Percentiles rank a stretch among this genome's conserved stretches.
These are phyloP conservation scores for Rhodosporidiobolus sp. DNA, from an alignment of 768 basidiomycete species.

Conservation along the genomic window DNA sequence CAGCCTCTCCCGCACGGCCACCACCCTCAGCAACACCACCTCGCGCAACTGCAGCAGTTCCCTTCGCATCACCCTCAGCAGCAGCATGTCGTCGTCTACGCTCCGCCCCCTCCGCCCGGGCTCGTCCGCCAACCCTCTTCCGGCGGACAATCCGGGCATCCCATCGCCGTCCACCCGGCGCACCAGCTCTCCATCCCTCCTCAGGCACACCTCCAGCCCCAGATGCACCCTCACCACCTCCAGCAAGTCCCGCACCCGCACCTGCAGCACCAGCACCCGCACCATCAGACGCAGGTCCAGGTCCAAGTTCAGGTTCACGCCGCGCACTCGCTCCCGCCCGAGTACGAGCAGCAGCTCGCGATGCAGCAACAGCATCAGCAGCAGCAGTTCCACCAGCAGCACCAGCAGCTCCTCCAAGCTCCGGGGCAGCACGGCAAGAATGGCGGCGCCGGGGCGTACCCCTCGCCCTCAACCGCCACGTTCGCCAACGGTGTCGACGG, in stretches of 20 bases:
- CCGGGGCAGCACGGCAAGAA: background rate
- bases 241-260: background rate
- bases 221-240: background rate
- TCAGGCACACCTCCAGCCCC: background rate
- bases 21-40: background rate
- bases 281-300: slow-evolving; percentile 6
- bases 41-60: background rate
- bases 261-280: background rate
- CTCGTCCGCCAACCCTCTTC: background rate
- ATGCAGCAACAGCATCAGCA: background rate
- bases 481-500: background rate
- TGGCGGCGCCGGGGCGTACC: slow-evolving; percentile 2
- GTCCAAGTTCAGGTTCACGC: slow-evolving; percentile 9
- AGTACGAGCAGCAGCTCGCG: background rate
- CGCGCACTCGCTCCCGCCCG: background rate
- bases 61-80: background rate
- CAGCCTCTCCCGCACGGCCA: background rate
- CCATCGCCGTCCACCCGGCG: background rate
- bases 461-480: background rate
- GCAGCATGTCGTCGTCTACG: background rate
- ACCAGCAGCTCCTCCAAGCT: background rate
- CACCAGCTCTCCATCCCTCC: background rate
- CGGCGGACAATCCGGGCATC: background rate
- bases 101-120: background rate
- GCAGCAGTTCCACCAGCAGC: background rate